These are phyloP conservation scores for Lyophyllum decastes DNA, from an alignment of 768 basidiomycete genomes.

Conservation along the genomic window DNA sequence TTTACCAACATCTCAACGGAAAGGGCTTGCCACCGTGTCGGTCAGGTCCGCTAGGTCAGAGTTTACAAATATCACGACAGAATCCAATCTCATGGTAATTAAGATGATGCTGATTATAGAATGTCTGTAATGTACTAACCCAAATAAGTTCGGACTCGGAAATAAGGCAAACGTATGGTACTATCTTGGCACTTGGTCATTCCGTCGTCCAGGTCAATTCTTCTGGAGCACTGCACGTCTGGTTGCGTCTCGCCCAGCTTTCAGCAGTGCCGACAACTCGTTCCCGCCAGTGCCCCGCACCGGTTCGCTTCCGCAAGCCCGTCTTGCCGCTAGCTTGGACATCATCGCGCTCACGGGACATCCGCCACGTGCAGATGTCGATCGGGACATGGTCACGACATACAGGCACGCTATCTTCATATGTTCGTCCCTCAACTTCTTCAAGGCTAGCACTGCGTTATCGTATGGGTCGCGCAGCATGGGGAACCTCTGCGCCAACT, in stretches of 20 bases:
- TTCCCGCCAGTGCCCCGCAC: constrained; percentile 91
- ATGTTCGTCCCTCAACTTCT: constrained; percentile 82
- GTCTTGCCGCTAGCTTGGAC: constrained; percentile 40
- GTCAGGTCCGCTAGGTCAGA: not conserved
- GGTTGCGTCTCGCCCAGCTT: constrained; percentile 90
- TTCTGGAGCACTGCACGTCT: constrained; percentile 55
- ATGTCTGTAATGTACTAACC: constrained; percentile 15
- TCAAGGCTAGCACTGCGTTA: constrained; percentile 73
- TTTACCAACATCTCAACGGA: not conserved
- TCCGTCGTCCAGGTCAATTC: constrained; percentile 22
- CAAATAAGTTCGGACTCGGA: constrained; percentile 12
- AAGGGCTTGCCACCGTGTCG: not conserved
- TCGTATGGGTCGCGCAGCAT: constrained; percentile 78
- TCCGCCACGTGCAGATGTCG: constrained; percentile 46
- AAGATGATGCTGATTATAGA: constrained; percentile 5
- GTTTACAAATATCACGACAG: not conserved
- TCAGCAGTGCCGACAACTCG: constrained; percentile 77
- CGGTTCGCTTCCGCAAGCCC: constrained; percentile 39
- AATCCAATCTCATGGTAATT: constrained; percentile 8
- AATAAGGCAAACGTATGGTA: constrained; percentile 13
- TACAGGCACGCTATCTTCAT: constrained; percentile 89
- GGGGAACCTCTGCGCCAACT: constrained; percentile 57
- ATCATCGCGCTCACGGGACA: constrained; percentile 62
- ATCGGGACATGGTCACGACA: constrained; percentile 81
- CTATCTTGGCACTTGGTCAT: not conserved